Evolutionary conservation across 192 early-diverging fungal genomes (phyloP).

Genomic region (Entophlyctis luteolus): DNA sequence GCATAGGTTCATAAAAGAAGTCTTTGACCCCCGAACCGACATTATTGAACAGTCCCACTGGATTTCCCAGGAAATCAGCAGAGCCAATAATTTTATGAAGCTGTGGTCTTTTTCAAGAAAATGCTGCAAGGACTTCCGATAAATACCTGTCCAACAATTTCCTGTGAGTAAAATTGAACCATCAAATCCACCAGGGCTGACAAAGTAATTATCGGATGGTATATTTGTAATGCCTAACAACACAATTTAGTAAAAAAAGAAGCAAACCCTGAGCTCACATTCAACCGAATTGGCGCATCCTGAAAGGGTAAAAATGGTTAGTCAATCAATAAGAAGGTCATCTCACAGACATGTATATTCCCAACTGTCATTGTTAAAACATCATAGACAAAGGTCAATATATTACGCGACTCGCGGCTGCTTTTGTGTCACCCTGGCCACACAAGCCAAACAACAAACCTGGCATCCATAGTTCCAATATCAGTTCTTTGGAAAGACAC

Average conservation of each 20-base stretch:
- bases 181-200: slow-evolving; percentile 74
- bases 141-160: slow-evolving; percentile 76
- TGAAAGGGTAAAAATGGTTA: slow-evolving; percentile 21
- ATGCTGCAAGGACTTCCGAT: neutral
- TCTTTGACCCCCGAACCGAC: slow-evolving; percentile 91
- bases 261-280: slow-evolving; percentile 42
- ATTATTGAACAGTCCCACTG: slow-evolving; percentile 93
- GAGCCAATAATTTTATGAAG: slow-evolving; percentile 69
- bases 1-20: slow-evolving; percentile 96
- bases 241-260: neutral
- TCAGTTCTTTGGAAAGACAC: slow-evolving; percentile 91
- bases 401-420: slow-evolving; percentile 33
- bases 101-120: neutral
- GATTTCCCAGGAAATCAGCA: slow-evolving; percentile 95
- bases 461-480: slow-evolving; percentile 59
- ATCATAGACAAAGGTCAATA: slow-evolving; percentile 48
- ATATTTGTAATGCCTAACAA: slow-evolving; percentile 61
- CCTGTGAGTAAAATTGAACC: slow-evolving; percentile 81
- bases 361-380: slow-evolving; percentile 96
- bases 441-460: too few species aligned
- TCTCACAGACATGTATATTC: slow-evolving; percentile 78
- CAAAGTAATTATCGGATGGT: slow-evolving; percentile 81
- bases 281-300: slow-evolving; percentile 83
- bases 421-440: too few species aligned
- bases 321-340: neutral